These are phyloP conservation scores for Trypanosoma conorhini DNA, from an alignment of 208 protist species.

Conservation along the genomic window DNA sequence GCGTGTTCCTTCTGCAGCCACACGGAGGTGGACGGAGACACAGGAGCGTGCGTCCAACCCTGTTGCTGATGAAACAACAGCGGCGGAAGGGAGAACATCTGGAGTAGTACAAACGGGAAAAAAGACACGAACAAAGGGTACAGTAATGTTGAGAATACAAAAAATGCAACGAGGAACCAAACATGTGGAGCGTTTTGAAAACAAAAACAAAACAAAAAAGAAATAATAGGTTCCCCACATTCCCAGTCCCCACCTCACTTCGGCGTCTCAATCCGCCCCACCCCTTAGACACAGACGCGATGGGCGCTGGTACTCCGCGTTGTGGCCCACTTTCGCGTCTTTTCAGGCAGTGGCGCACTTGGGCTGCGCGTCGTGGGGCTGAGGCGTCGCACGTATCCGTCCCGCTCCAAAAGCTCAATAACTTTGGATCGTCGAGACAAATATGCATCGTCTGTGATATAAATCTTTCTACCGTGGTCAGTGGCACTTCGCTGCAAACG, in stretches of 20 bases:
- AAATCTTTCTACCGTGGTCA: constrained; percentile 68
- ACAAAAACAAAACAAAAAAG: neutral
- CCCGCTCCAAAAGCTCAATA: constrained; percentile 61
- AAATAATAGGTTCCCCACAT: neutral
- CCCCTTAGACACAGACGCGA: constrained; percentile 12
- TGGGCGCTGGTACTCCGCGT: constrained; percentile 30
- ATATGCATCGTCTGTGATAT: constrained; percentile 81
- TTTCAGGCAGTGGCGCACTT: constrained; percentile 65
- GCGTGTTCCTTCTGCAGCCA: neutral
- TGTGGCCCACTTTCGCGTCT: constrained; percentile 59
- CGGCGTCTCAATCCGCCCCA: neutral
- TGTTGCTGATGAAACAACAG: neutral
- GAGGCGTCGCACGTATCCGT: constrained; percentile 46
- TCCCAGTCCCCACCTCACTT: neutral
- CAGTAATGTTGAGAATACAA: constrained; percentile 12
- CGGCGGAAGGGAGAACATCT: neutral
- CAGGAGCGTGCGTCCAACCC: neutral
- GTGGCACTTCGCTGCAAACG: constrained; percentile 4
- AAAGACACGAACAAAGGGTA: neutral
- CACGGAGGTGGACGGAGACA: neutral
- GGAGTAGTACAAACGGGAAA: neutral
- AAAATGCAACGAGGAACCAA: neutral
- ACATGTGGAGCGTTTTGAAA: neutral
- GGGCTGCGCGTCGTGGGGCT: constrained; percentile 40
- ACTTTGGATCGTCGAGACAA: constrained; percentile 49